Evolutionary conservation across 1,139 yeast genomes (phyloP).

Genomic region (Schwanniomyces etchellsii): DNA sequence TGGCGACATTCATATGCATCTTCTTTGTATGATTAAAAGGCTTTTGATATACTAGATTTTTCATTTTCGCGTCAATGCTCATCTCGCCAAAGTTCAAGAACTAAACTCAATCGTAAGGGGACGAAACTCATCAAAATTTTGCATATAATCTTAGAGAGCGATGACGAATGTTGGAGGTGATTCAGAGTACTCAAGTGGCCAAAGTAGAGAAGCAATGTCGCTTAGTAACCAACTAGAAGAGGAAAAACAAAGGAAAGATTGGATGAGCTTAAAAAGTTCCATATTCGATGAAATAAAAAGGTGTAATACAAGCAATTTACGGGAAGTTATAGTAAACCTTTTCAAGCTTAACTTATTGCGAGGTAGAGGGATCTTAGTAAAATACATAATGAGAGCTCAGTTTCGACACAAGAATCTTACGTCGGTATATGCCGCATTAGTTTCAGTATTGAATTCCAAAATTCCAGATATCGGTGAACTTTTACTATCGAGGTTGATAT

Average conservation of each 20-base stretch:
- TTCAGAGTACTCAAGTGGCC: no score
- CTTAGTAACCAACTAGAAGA: conserved; percentile 4
- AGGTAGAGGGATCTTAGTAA: conserved; percentile 56
- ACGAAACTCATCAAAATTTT: no score
- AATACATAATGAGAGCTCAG: conserved; percentile 55
- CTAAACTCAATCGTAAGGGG: no score
- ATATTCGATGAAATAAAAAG: conserved; percentile 46
- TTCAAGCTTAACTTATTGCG: conserved; percentile 51
- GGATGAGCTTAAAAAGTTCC: conserved; percentile 47
- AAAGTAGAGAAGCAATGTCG: no score
- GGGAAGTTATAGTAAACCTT: conserved; percentile 40
- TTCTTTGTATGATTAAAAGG: no score
- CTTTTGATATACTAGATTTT: no score
- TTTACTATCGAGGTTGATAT: conserved; percentile 46
- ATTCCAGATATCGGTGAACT: conserved; percentile 67
- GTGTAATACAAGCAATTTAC: conserved; percentile 43
- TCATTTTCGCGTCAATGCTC: no score
- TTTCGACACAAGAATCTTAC: conserved; percentile 34
- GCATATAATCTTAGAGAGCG: no score
- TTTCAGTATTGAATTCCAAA: conserved; percentile 59
- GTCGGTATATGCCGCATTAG: conserved; percentile 52
- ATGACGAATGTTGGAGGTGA: no score
- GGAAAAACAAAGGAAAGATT: conserved; percentile 39
- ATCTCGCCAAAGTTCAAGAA: no score
- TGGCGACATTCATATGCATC: no score